phyloP scores from a whole-genome alignment of 306 rosid genomes.

The Sophora flavescens region DNA sequence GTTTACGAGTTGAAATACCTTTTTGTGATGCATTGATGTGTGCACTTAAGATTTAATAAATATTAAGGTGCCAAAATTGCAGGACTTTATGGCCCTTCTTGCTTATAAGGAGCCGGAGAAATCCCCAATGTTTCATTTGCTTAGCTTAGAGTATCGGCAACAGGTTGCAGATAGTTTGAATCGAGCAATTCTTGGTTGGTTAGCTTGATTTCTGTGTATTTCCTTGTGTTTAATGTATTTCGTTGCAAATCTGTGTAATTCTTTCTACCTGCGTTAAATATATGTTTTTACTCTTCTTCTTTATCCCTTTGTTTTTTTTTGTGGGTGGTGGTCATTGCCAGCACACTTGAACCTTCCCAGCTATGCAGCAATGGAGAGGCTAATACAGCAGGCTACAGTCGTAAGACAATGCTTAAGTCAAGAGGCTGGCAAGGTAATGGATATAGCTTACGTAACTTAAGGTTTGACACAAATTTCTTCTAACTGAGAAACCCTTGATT shows the following conservation, averaged over 20 bases:
- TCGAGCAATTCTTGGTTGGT: slow-evolving; percentile 86
- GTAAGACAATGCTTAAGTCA: slow-evolving; percentile 77
- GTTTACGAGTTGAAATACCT: slow-evolving; percentile 3
- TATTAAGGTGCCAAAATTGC: slow-evolving; percentile 37
- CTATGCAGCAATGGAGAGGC: slow-evolving; percentile 86
- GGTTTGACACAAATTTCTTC: slow-evolving; percentile 8
- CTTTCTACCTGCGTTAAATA: slow-evolving; percentile 8
- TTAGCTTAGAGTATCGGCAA: slow-evolving; percentile 77
- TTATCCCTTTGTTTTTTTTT: no score
- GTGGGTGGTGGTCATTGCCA: slow-evolving; percentile 55
- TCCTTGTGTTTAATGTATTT: slow-evolving; percentile 18
- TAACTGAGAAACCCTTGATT: slow-evolving; percentile 22
- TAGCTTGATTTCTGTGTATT: slow-evolving; percentile 35
- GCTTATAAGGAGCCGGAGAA: slow-evolving; percentile 94
- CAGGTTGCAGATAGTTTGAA: slow-evolving; percentile 82
- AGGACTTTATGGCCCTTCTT: slow-evolving; percentile 91
- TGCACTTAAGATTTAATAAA: slow-evolving; percentile 1
- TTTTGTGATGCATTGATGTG: not conserved
- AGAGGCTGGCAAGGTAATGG: slow-evolving; percentile 74
- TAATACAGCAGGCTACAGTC: slow-evolving; percentile 80
- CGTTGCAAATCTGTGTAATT: slow-evolving; percentile 6
- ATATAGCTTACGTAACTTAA: slow-evolving; percentile 25
- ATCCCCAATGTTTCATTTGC: slow-evolving; percentile 90
- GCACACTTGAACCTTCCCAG: slow-evolving; percentile 78
- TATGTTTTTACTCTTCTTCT: not conserved